A percentile compares a stretch with the other conserved stretches of the same genome.
These are phyloP conservation scores for Dendrobium nobile DNA, from an alignment of 106 monocot genomes.

Conservation along the genomic window DNA sequence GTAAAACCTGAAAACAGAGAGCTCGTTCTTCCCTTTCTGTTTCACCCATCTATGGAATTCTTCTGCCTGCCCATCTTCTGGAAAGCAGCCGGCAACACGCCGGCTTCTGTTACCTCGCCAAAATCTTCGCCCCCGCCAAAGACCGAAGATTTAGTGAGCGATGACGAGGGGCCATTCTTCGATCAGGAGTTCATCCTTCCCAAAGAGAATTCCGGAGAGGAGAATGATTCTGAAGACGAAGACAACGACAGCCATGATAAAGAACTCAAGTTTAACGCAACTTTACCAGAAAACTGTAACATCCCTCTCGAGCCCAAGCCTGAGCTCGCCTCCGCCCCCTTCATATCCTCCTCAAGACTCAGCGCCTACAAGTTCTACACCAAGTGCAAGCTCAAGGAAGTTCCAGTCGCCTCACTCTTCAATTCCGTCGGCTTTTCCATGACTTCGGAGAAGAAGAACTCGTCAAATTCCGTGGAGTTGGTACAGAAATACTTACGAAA, in stretches of 20 bases:
- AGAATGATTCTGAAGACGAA: neutral
- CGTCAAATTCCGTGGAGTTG: constrained; percentile 24
- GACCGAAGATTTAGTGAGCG: constrained; percentile 3
- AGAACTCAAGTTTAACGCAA: neutral
- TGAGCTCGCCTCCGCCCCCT: constrained; percentile 10
- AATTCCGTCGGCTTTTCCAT: constrained; percentile 2
- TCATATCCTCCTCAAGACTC: constrained; percentile 29
- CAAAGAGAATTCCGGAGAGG: constrained; percentile 8
- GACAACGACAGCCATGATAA: neutral
- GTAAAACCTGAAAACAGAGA: too few species aligned
- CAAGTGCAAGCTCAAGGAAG: constrained; percentile 48
- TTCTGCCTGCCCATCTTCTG: constrained; percentile 69
- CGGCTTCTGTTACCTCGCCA: neutral
- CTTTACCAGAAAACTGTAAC: neutral
- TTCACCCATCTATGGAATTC: constrained; percentile 52
- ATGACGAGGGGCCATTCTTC: constrained; percentile 47
- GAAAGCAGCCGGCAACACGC: constrained; percentile 20
- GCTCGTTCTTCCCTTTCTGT: constrained; percentile 9
- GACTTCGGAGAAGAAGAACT: constrained; percentile 27
- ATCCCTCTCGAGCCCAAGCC: neutral
- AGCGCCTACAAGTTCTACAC: constrained; percentile 32
- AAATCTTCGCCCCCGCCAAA: neutral
- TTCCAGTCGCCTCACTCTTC: constrained; percentile 51
- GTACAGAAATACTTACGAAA: constrained; percentile 57
- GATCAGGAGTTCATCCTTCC: constrained; percentile 49